Evolutionary conservation across 257 asterid genomes (phyloP).

Genomic region (Anisodus tanguticus): DNA sequence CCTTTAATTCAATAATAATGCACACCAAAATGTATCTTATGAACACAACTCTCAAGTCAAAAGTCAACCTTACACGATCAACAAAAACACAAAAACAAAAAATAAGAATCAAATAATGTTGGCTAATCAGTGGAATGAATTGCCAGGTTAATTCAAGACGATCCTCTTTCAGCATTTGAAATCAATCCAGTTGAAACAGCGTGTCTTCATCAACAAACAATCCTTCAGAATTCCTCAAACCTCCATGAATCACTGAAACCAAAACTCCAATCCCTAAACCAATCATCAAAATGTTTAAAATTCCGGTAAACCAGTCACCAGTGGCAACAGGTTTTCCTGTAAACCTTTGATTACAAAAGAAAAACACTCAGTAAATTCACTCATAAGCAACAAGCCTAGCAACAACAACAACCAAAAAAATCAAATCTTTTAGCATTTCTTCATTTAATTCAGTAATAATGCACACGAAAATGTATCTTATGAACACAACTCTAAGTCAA

Average conservation of each 20-base stretch:
- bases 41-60: neutral
- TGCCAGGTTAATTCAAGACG: neutral
- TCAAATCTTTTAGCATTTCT: no score
- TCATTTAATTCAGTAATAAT: no score
- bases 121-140: neutral
- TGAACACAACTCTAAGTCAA: no score
- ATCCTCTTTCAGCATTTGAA: conserved; percentile 35
- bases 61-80: neutral
- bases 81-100: neutral
- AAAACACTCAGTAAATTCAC: no score
- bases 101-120: neutral
- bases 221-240: conserved; percentile 68
- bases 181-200: conserved; percentile 68
- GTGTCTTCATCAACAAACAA: conserved; percentile 66
- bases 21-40: neutral
- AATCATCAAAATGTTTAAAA: conserved; percentile 50
- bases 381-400: no score
- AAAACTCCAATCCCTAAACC: conserved; percentile 63
- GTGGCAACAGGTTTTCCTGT: no score
- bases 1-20: neutral
- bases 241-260: conserved; percentile 54
- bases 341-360: no score
- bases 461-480: no score
- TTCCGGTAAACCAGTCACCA: conserved; percentile 38
- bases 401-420: no score